phyloP scores from a whole-genome alignment of 495 filamentous ascomycete species.

The Xeromyces bisporus region DNA sequence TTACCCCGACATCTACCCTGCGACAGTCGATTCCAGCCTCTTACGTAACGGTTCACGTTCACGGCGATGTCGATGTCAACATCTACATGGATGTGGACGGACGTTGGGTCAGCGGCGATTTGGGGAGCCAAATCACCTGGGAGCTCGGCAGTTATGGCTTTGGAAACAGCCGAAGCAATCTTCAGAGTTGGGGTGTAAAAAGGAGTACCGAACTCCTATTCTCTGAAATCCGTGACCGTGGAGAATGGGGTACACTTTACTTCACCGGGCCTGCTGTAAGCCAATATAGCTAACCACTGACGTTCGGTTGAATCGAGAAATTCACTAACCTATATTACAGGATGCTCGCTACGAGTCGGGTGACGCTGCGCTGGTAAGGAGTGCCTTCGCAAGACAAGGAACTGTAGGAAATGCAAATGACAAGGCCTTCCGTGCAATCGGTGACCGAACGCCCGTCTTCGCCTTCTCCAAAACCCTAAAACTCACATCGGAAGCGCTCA shows the following conservation, averaged over 20 bases:
- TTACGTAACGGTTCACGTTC: conserved; percentile 62
- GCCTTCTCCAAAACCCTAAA: conserved; percentile 73
- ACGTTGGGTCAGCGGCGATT: conserved; percentile 70
- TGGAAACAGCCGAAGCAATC: conserved; percentile 10
- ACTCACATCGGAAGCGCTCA: conserved; percentile 15
- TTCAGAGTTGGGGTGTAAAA: conserved; percentile 50
- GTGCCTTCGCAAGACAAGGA: conserved; percentile 53
- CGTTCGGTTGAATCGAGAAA: neutral
- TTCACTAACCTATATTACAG: conserved; percentile 5
- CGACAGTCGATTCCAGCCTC: conserved; percentile 81
- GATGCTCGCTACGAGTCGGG: conserved; percentile 54
- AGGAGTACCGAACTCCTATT: conserved; percentile 48
- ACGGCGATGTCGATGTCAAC: conserved; percentile 54
- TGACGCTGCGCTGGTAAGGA: conserved; percentile 49
- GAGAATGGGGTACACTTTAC: conserved; percentile 81
- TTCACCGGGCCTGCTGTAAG: conserved; percentile 52
- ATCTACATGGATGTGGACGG: conserved; percentile 83
- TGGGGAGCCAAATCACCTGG: conserved; percentile 54
- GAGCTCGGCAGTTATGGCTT: conserved; percentile 29
- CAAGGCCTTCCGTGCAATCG: conserved; percentile 46
- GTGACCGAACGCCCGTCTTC: conserved; percentile 79
- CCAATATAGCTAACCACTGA: neutral
- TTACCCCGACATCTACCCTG: conserved; percentile 81
- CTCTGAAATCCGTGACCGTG: conserved; percentile 56
- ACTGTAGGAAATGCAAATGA: conserved; percentile 51